Conservation (phyloP, 2,329 filamentous ascomycete species). For the Dactylellina cionopaga region DNA sequence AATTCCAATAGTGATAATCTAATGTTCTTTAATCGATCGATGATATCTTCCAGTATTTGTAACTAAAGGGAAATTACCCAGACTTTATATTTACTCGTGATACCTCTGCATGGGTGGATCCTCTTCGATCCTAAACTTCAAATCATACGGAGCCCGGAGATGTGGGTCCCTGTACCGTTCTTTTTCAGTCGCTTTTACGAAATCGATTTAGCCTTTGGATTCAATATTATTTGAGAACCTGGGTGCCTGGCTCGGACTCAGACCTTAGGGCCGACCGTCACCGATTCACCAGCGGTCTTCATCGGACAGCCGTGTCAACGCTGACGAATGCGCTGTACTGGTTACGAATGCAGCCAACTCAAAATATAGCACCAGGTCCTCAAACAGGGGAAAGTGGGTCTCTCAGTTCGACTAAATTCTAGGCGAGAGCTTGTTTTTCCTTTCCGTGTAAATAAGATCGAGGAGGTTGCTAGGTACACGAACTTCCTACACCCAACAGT, state of each 20-base stretch:
- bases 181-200: not conserved
- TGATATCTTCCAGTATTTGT: not conserved
- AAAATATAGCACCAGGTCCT: not conserved
- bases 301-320: not conserved
- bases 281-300: not conserved
- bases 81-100: too few species aligned
- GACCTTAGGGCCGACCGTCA: not conserved
- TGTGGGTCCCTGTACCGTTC: too few species aligned
- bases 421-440: conserved; percentile 28
- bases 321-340: conserved; percentile 1
- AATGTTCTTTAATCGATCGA: not conserved
- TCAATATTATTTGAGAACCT: conserved; percentile 2
- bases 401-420: conserved; percentile 14
- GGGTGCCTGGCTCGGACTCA: not conserved
- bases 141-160: too few species aligned
- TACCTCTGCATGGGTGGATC: too few species aligned
- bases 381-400: not conserved
- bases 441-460: too few species aligned
- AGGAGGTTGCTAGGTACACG: too few species aligned
- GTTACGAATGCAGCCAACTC: conserved; percentile 3
- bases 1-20: not conserved
- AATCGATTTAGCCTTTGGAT: too few species aligned
- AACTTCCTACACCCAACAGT: too few species aligned
- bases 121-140: too few species aligned
- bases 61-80: too few species aligned